Evolutionary conservation across 1,139 yeast species (phyloP), one percentile per base, ranked within the genome.

Genomic region (Pneumocystis carinii): DNA sequence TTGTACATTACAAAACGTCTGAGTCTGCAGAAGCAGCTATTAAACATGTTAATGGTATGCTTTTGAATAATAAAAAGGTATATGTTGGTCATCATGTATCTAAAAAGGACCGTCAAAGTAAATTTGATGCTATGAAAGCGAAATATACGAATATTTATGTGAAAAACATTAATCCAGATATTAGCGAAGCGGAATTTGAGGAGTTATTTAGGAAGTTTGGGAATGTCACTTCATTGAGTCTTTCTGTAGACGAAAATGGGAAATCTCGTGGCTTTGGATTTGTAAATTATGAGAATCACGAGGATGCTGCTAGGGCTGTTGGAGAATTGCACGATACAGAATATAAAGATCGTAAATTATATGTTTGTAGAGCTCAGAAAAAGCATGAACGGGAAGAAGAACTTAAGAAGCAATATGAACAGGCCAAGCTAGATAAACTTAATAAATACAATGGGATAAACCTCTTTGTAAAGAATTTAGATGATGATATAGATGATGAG

Each of bases 281-380:
- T 75, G 89, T 92, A 74, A 90, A 92, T 84, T 92, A 75, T 73
- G 96, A 85, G 77, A 74, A 77, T 70, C 98, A 92, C 78, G 90
- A 86, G 72, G 81, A 85, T 72, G 99, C 99, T 71, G 83, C 81
- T 70, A 83, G 83, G 78, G 96, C 97, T 67, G 95, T 92, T 72
- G 96, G 89, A 66, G 95, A 82, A 73, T 84, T 92, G 76, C 88
- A 94, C 78, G 96, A 87, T 75, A 79, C 78, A 71, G 98, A 92
- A 74, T 77, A 86, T 75, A 84, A 83, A 72, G 92, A 92, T 73
- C 90, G 87, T 80, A 83, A 81, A 77, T 80, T 92, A 70, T 92
- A 85, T 77, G 98, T 92, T 72, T 97, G 97, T 72, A 90, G 98
- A 79, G 99, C 99, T 71, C 98, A 92, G 81, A 92, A 90, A 90